Percentiles rank a stretch among this genome's conserved stretches.
These are phyloP conservation scores for Tetrahymena thermophila DNA, from an alignment of 73 alveolate species.

Conservation along the genomic window DNA sequence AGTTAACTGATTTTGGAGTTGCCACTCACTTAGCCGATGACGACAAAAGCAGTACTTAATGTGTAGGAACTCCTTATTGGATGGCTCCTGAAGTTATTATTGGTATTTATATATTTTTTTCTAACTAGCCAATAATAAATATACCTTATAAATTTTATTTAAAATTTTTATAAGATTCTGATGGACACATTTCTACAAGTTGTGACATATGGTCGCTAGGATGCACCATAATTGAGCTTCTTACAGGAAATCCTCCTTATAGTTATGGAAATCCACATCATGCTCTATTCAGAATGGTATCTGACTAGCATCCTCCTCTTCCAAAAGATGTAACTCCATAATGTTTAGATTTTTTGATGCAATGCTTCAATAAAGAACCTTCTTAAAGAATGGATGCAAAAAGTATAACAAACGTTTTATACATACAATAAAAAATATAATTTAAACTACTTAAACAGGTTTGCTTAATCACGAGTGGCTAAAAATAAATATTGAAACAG, in stretches of 20 bases:
- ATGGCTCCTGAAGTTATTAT: constrained; percentile 98
- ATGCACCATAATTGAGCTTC: constrained; percentile 91
- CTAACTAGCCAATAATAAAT: not conserved
- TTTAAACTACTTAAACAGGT: constrained; percentile 17
- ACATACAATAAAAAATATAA: not conserved
- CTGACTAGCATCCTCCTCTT: constrained; percentile 89
- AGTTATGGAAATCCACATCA: constrained; percentile 74
- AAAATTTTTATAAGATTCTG: constrained; percentile 44
- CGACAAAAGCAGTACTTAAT: constrained; percentile 71
- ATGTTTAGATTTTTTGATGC: constrained; percentile 75
- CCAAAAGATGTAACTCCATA: constrained; percentile 83
- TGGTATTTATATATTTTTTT: not conserved
- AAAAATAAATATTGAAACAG: not conserved
- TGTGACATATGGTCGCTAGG: constrained; percentile 98
- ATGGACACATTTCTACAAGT: constrained; percentile 78
- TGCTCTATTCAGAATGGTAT: constrained; percentile 79
- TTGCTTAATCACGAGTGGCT: constrained; percentile 3
- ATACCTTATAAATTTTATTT: not conserved
- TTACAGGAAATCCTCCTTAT: constrained; percentile 94
- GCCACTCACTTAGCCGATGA: constrained; percentile 81
- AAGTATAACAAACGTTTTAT: not conserved
- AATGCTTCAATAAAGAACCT: constrained; percentile 94
- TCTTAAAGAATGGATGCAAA: constrained; percentile 81
- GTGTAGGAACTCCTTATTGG: constrained; percentile 97
- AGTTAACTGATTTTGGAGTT: constrained; percentile 97